These are phyloP conservation scores for Cladosporium sp. DNA, from an alignment of 2,329 filamentous ascomycete species.

Conservation along the genomic window DNA sequence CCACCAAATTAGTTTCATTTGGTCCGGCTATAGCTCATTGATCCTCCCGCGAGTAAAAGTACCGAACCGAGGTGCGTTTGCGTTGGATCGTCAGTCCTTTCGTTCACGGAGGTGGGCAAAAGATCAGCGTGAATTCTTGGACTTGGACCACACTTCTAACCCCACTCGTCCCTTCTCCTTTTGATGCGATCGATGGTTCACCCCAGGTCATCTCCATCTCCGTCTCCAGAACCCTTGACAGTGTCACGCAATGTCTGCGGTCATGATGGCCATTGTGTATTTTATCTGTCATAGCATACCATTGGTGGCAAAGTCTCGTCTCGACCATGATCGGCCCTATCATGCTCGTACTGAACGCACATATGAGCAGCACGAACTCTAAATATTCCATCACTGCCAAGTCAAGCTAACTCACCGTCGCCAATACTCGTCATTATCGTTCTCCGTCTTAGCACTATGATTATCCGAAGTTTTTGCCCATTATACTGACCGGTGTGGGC, in stretches of 20 bases:
- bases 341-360: background rate
- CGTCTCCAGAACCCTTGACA: background rate
- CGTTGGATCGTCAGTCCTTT: background rate
- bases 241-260: background rate
- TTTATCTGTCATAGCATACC: background rate
- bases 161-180: background rate
- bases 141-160: background rate
- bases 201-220: conserved; percentile 1
- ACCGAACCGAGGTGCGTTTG: background rate
- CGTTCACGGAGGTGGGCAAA: background rate
- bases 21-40: background rate
- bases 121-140: background rate
- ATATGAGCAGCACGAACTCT: background rate
- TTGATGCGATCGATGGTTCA: background rate
- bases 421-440: background rate
- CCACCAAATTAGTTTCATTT: background rate
- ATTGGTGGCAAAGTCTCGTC: background rate
- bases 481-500: background rate
- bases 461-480: background rate
- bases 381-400: background rate
- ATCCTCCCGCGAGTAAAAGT: conserved; percentile 1
- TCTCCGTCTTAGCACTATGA: background rate
- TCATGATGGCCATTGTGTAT: background rate
- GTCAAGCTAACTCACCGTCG: background rate
- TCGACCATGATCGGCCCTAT: background rate